These are phyloP conservation scores for Aureobasidium uvarum DNA, from an alignment of 2,329 filamentous ascomycete species.

Conservation along the genomic window DNA sequence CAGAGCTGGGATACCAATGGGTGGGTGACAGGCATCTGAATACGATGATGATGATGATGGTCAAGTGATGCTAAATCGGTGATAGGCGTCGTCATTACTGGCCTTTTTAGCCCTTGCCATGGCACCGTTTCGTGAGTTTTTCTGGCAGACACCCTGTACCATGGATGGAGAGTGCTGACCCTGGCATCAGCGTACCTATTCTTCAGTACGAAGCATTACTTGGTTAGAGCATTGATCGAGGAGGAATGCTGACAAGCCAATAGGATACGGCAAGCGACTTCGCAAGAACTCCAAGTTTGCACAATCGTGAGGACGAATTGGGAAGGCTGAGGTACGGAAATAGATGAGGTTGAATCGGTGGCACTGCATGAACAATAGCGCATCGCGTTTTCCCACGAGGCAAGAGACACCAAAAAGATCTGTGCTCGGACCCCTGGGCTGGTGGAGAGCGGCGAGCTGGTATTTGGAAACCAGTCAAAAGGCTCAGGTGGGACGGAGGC, in stretches of 20 bases:
- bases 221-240: neutral
- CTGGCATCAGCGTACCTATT: slow-evolving; percentile 45
- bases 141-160: slow-evolving; percentile 30
- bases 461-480: neutral
- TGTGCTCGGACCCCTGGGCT: slow-evolving; percentile 11
- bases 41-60: neutral
- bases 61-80: slow-evolving; percentile 19
- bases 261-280: slow-evolving; percentile 48
- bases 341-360: slow-evolving; percentile 21
- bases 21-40: slow-evolving; percentile 41
- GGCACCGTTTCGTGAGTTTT: slow-evolving; percentile 44
- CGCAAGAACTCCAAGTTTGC: slow-evolving; percentile 51
- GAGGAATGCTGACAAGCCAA: slow-evolving; percentile 24
- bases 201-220: slow-evolving; percentile 38
- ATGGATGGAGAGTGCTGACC: slow-evolving; percentile 31
- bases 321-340: slow-evolving; percentile 18
- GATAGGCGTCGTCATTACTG: slow-evolving; percentile 25
- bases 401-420: slow-evolving; percentile 17
- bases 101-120: slow-evolving; percentile 51
- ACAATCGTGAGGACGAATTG: slow-evolving; percentile 32
- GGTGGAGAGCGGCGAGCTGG: neutral
- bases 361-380: slow-evolving; percentile 22
- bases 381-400: slow-evolving; percentile 20
- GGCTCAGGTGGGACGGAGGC: neutral
- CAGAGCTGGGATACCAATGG: slow-evolving; percentile 52